phyloP scores from a whole-genome alignment of 257 asterid genomes.

The Nicotiana undulata region DNA sequence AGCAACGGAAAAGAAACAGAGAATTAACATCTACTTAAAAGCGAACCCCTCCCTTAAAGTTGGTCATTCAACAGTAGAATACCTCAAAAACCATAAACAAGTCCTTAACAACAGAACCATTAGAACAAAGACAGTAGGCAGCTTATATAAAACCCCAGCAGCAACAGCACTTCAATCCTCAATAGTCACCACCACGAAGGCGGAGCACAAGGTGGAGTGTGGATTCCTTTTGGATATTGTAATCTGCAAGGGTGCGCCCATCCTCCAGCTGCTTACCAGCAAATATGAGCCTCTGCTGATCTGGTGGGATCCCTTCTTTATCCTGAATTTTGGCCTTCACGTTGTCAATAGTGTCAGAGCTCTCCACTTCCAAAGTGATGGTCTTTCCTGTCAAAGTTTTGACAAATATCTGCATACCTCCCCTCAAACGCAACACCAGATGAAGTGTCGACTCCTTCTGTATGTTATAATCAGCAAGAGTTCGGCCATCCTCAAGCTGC shows the following conservation, averaged over 20 bases:
- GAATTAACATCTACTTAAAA: not conserved
- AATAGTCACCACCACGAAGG: not conserved
- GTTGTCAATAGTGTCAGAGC: not conserved
- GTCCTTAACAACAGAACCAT: not conserved
- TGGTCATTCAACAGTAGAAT: not conserved
- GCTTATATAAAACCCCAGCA: not conserved
- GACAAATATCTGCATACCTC: too few relatives aligned
- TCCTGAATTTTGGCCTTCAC: not conserved
- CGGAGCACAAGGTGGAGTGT: not conserved
- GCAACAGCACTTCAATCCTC: not conserved
- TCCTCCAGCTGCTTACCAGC: not conserved
- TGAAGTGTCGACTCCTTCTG: not conserved
- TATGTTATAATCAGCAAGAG: not conserved
- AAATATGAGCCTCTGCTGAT: not conserved
- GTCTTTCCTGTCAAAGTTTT: too few relatives aligned
- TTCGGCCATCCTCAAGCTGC: not conserved
- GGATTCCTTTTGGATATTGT: not conserved
- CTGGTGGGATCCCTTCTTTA: not conserved
- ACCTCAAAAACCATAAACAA: not conserved
- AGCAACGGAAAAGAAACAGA: not conserved
- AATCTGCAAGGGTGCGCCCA: not conserved
- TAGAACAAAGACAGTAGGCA: not conserved
- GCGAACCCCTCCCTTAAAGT: not conserved
- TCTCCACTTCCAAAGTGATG: too few relatives aligned
- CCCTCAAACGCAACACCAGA: not conserved